Evolutionary conservation across 768 basidiomycete species (phyloP), one percentile per base, ranked within the genome.

Genomic region (Cystobasidium onofrii): DNA sequence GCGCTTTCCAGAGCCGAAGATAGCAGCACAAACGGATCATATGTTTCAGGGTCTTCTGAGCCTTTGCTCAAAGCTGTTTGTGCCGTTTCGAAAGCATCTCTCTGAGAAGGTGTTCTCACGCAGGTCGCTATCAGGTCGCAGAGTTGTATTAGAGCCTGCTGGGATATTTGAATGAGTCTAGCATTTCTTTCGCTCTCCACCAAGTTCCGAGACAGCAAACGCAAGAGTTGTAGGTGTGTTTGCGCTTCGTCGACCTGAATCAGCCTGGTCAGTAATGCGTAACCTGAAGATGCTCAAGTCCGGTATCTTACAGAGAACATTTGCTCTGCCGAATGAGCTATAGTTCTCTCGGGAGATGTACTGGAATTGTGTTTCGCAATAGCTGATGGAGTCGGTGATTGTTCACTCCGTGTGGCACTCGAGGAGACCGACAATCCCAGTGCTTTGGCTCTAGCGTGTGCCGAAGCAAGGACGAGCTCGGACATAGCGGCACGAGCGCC

Each of bases 81-180:
- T 29, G 57, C 57, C 6, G 10, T 34, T 29, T 60, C 12, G 15
- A 60, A 29, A 1, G 57, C 57, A 29, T 60, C 57, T 23, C 57
- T 4, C 23, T 60, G 57, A 13, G 57, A 12, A 29, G 57, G 29
- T 27, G 36, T 39, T 39, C 63, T 4, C 12, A 64, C 39, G 39
- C 36, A 39, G 9, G 43, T 64, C 41, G 63, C 63, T 25, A 64
- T 64, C 7, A 64, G 31, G 20, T 64, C 33, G 63, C 63, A 64
- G 12, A 46, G 23, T 9, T 64, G 43, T 39, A 64, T 46, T 12
- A 46, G 12, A 27, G 63, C 29, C 17, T 60, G 57, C 25, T 60
- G 57, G 15, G 57, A 60, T 25, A 23, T 29, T 6, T 60, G 57
- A 29, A 60, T 34, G 23, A 29, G 10, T 20, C 13, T 4, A 29